Evolutionary conservation across 495 filamentous ascomycete species (phyloP).

Genomic region (Podospora pseudopauciseta): DNA sequence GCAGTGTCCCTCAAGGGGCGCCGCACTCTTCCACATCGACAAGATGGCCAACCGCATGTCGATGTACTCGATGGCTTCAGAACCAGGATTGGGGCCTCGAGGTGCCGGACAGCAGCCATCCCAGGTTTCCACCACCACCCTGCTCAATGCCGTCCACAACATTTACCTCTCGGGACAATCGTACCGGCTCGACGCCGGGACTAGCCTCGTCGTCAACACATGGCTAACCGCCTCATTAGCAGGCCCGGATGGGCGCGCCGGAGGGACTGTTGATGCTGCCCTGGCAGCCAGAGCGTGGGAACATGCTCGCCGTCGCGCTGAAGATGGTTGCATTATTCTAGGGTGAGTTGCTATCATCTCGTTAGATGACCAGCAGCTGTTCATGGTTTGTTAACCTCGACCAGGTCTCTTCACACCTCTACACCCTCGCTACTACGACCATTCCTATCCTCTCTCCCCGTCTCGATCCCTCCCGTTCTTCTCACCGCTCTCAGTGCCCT

Average conservation of each 20-base stretch:
- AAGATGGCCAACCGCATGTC: slow-evolving; percentile 80
- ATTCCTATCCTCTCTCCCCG: slow-evolving; percentile 74
- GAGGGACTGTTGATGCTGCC: slow-evolving; percentile 75
- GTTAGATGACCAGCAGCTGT: neutral
- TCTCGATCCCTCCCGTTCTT: slow-evolving; percentile 67
- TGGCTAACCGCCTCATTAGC: slow-evolving; percentile 76
- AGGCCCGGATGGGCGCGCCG: slow-evolving; percentile 60
- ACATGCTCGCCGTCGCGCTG: slow-evolving; percentile 88
- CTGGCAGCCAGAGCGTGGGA: slow-evolving; percentile 88
- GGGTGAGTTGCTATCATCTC: slow-evolving; percentile 53
- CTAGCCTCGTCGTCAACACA: slow-evolving; percentile 91
- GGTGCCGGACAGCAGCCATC: slow-evolving; percentile 60
- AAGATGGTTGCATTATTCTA: slow-evolving; percentile 90
- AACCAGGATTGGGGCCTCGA: slow-evolving; percentile 54
- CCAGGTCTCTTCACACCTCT: slow-evolving; percentile 80
- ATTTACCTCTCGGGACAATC: slow-evolving; percentile 77
- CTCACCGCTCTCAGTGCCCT: slow-evolving; percentile 74
- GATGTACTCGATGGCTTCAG: slow-evolving; percentile 73
- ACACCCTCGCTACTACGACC: slow-evolving; percentile 80
- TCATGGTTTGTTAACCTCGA: slow-evolving; percentile 8
- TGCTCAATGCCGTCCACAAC: slow-evolving; percentile 88
- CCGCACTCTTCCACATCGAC: slow-evolving; percentile 25
- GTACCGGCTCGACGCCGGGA: slow-evolving; percentile 83
- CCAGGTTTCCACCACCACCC: slow-evolving; percentile 86
- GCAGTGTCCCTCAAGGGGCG: slow-evolving; percentile 36